phyloP scores from a whole-genome alignment of 2,329 filamentous ascomycete species.

The Orbilia ellipsospora region DNA sequence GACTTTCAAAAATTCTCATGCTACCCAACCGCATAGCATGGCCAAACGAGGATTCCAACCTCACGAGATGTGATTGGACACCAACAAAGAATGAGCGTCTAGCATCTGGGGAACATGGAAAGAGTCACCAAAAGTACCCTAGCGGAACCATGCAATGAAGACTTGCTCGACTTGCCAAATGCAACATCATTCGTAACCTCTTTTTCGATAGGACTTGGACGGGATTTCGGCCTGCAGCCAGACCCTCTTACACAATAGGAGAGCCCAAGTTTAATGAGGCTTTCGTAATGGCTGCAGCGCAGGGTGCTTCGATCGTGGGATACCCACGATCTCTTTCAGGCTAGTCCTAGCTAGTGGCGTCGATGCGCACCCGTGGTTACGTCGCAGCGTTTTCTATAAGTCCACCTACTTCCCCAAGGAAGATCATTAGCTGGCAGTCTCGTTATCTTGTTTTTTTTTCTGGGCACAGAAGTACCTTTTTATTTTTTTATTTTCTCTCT shows the following conservation, averaged over 20 bases:
- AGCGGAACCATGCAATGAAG: slow-evolving; percentile 24
- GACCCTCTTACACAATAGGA: background rate
- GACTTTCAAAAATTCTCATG: slow-evolving; percentile 12
- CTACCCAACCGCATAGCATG: slow-evolving; percentile 47
- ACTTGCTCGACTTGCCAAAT: slow-evolving; percentile 47
- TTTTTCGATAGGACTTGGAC: slow-evolving; percentile 14
- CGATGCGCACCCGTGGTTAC: slow-evolving; percentile 33
- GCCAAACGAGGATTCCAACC: slow-evolving; percentile 15
- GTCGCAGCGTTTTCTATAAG: slow-evolving; percentile 40
- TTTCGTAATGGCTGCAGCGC: slow-evolving; percentile 30
- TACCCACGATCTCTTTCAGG: slow-evolving; percentile 34
- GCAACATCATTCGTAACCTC: slow-evolving; percentile 45
- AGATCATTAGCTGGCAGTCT: slow-evolving; percentile 16
- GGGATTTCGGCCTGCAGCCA: slow-evolving; percentile 17
- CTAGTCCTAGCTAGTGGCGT: slow-evolving; percentile 38
- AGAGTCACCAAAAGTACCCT: slow-evolving; percentile 28
- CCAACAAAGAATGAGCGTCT: slow-evolving; percentile 29
- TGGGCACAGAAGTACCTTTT: slow-evolving; percentile 1
- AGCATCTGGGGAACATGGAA: slow-evolving; percentile 41
- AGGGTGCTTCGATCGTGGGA: slow-evolving; percentile 20
- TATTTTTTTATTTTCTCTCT: background rate
- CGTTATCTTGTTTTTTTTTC: slow-evolving; percentile 26
- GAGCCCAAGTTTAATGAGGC: slow-evolving; percentile 30
- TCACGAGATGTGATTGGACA: slow-evolving; percentile 24
- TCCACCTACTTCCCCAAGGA: slow-evolving; percentile 17